Evolutionary conservation across 2,329 filamentous ascomycete genomes (phyloP), one percentile per base, ranked within the genome.

Genomic region (Dactylellina parvicollis): DNA sequence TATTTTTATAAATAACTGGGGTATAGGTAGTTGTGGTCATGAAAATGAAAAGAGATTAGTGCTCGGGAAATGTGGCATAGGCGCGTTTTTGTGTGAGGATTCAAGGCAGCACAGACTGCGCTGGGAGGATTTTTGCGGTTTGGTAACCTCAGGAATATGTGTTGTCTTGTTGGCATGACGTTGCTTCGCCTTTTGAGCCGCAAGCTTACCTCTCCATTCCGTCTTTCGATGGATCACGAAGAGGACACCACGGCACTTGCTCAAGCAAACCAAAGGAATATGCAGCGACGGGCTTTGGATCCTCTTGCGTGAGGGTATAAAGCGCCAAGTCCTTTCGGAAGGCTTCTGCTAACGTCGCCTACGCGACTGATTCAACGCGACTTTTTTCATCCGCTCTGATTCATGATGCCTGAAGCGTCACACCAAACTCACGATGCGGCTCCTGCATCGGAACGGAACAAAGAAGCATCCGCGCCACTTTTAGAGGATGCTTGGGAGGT

Each of bases 401-500:
- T 28, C 40, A 24, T 49, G 52, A 67, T 67, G 62, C 44, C 62
- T n/a, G 52, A 59, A 42, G n/a, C 54, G 10, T 24, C 42, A 38
- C 42, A 42, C 28, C 32, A 57, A 49, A 2, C 32, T 34, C 38
- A 42, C 30, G 44, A 44, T 57, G 24, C 42, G 18, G 16, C 50
- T 22, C 8, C 42, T n/a, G 22, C 62, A 44, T 50, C 62, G 16
- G 40, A 54, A n/a, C 49, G 40, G n/a, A 42, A 26, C 10, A 49
- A 71, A 30, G 34, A 54, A 40, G 28, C 36, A 12, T 5, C 55
- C 14, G 55, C 34, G 36, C 49, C 64, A 7, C 16, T 47, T 4
- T 38, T 52, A 28, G 55, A 69, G 28, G 64, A 69, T n/a, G 36
- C 64, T n/a, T 73, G 69, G 69, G 60, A 73, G 20, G 69, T 73